phyloP scores from a whole-genome alignment of 2,329 filamentous ascomycete species.

The Mycogone perniciosa region DNA sequence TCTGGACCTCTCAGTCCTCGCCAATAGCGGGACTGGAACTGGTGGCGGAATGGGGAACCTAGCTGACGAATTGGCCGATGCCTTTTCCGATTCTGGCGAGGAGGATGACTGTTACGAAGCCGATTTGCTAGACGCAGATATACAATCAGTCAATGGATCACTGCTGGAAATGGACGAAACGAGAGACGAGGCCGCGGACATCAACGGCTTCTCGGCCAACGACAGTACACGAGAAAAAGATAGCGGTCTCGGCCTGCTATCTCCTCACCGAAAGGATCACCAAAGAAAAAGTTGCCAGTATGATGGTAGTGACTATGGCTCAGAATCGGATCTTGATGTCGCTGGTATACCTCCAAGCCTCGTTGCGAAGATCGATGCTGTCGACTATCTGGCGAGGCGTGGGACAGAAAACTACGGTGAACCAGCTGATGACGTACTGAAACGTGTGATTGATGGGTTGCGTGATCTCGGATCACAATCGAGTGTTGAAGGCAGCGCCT shows the following conservation, averaged over 20 bases:
- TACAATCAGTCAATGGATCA: neutral
- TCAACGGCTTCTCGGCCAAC: slow-evolving; percentile 18
- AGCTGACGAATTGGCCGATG: slow-evolving; percentile 73
- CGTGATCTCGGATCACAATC: slow-evolving; percentile 68
- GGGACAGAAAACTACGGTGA: slow-evolving; percentile 62
- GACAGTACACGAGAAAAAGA: slow-evolving; percentile 28
- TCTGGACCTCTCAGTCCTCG: slow-evolving; percentile 41
- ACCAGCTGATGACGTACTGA: slow-evolving; percentile 58
- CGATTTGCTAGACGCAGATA: slow-evolving; percentile 21
- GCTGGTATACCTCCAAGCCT: slow-evolving; percentile 62
- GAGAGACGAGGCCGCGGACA: neutral
- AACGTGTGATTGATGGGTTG: slow-evolving; percentile 61
- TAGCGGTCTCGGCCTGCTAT: slow-evolving; percentile 40
- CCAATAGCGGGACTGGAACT: slow-evolving; percentile 33
- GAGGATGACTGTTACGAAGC: slow-evolving; percentile 47
- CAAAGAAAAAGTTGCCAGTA: slow-evolving; percentile 53
- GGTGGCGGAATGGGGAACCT: slow-evolving; percentile 65
- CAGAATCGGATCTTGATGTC: slow-evolving; percentile 62
- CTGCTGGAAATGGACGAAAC: neutral
- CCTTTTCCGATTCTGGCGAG: slow-evolving; percentile 60
- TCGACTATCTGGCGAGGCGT: slow-evolving; percentile 62
- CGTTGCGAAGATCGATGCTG: slow-evolving; percentile 63
- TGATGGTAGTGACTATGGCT: slow-evolving; percentile 69
- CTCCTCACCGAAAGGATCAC: slow-evolving; percentile 39
- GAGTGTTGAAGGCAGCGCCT: slow-evolving; percentile 64